Conservation (phyloP, 768 basidiomycete species). For the Tephrocybe sp. region DNA sequence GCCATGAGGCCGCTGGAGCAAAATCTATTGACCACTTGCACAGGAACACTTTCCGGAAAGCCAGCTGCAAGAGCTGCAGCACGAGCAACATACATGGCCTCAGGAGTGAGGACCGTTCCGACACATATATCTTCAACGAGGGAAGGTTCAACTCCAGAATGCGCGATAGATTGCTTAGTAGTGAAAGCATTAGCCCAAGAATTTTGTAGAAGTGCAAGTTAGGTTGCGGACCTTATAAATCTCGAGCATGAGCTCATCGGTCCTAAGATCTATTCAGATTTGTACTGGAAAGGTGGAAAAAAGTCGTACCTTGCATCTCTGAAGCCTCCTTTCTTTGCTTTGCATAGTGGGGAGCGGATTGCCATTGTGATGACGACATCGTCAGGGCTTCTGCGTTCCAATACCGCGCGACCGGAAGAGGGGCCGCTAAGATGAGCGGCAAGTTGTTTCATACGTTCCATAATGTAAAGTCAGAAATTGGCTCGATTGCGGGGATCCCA, state of each 20-base stretch:
- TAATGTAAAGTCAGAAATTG: too few relatives aligned
- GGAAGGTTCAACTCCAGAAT: conserved; percentile 59
- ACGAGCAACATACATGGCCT: conserved; percentile 69
- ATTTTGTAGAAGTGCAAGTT: background rate
- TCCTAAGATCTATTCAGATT: conserved; percentile 37
- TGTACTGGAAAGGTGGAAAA: background rate
- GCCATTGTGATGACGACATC: conserved; percentile 86
- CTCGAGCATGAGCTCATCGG: conserved; percentile 78
- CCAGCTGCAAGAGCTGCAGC: conserved; percentile 79
- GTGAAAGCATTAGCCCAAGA: background rate
- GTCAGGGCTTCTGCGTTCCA: conserved; percentile 61
- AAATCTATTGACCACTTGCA: conserved; percentile 77
- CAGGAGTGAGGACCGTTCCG: conserved; percentile 70
- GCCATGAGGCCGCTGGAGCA: conserved; percentile 90
- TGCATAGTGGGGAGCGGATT: conserved; percentile 73
- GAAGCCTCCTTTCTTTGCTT: conserved; percentile 73
- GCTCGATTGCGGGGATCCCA: too few relatives aligned
- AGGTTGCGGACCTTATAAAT: conserved; percentile 64
- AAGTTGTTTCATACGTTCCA: conserved; percentile 70
- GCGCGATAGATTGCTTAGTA: conserved; percentile 54
- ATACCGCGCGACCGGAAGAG: conserved; percentile 44
- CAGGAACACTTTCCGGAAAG: conserved; percentile 73
- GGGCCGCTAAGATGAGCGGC: conserved; percentile 54
- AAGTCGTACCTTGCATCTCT: conserved; percentile 62
- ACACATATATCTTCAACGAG: conserved; percentile 78